Evolutionary conservation across 345 rosid genomes (phyloP).

Genomic region (Eucalyptus tenuipes): DNA sequence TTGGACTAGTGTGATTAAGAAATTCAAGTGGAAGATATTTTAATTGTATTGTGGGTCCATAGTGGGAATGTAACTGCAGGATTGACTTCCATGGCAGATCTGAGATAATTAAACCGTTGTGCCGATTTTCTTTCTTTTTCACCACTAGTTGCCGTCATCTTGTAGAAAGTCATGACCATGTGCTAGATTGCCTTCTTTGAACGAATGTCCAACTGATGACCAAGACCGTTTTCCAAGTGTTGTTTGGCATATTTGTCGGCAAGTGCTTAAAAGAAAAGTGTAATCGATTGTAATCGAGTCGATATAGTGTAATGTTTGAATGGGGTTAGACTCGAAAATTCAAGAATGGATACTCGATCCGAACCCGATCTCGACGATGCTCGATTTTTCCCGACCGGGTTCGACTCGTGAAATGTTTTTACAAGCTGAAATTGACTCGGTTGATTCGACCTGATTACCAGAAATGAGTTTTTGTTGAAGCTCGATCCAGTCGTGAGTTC

Average conservation of each 20-base stretch:
- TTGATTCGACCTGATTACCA: neutral
- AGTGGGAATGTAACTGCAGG: neutral
- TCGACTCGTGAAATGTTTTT: neutral
- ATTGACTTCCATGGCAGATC: neutral
- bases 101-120: neutral
- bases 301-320: neutral
- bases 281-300: neutral
- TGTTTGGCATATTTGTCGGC: neutral
- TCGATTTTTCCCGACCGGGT: rapidly evolving
- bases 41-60: neutral
- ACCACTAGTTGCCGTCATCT: neutral
- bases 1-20: neutral
- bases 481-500: neutral
- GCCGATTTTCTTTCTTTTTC: neutral
- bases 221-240: neutral
- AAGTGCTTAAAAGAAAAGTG: neutral
- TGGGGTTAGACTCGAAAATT: neutral
- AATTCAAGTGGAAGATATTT: neutral
- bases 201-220: neutral
- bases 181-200: neutral
- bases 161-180: neutral
- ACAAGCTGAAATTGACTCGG: neutral
- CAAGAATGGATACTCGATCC: too few species aligned
- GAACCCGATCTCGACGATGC: neutral
- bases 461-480: neutral